Evolutionary conservation across 2,329 filamentous ascomycete genomes (phyloP).

Genomic region (Lachnellula occidentalis): DNA sequence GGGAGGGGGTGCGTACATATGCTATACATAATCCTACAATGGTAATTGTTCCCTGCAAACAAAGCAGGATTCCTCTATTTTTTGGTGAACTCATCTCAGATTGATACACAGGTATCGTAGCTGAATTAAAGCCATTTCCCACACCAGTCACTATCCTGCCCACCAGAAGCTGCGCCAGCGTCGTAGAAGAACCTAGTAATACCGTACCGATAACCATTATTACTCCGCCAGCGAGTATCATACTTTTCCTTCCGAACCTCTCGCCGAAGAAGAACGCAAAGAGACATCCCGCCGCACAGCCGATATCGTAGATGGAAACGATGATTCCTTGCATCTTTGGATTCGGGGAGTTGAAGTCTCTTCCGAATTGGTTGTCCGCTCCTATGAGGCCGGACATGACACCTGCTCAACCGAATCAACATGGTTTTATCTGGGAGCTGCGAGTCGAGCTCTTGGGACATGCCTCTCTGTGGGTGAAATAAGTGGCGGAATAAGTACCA

Average conservation of each 20-base stretch:
- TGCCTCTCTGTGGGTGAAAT: no score
- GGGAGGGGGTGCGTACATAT: constrained; percentile 17
- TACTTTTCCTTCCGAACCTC: constrained; percentile 36
- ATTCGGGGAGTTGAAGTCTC: no score
- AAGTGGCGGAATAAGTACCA: no score
- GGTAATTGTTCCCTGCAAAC: constrained; percentile 40
- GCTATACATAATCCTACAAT: constrained; percentile 43
- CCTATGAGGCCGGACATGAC: no score
- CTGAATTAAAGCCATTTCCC: constrained; percentile 36
- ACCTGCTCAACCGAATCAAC: no score
- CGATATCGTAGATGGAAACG: constrained; percentile 32
- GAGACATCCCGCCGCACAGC: constrained; percentile 30
- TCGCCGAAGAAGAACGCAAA: constrained; percentile 35
- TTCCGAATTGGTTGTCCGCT: no score
- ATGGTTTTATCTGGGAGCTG: no score
- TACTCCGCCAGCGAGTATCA: constrained; percentile 36
- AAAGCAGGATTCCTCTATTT: constrained; percentile 41
- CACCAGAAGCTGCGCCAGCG: constrained; percentile 38
- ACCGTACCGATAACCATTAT: constrained; percentile 41
- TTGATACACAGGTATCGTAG: constrained; percentile 34
- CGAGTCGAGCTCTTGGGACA: no score
- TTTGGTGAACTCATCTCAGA: constrained; percentile 22
- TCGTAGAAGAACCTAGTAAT: constrained; percentile 37
- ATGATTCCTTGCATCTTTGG: no score
- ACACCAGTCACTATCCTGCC: constrained; percentile 42